Conservation (phyloP, 768 basidiomycete species). For the Russula griseocarnosa region DNA sequence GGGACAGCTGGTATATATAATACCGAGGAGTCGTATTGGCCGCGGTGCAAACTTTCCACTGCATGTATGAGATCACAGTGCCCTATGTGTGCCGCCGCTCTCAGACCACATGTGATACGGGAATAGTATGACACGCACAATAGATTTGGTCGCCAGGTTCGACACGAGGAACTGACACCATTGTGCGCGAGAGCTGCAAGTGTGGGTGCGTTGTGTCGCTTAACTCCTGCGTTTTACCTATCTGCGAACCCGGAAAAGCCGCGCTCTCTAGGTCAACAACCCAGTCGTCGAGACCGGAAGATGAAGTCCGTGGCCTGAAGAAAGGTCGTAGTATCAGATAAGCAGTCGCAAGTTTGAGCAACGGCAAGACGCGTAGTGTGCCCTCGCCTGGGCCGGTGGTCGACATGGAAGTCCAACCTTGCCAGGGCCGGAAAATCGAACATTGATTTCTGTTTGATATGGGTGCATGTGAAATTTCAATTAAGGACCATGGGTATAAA, state of each 20-base stretch:
- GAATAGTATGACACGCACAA: constrained; percentile 36
- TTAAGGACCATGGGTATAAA: background rate
- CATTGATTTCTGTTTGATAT: constrained; percentile 25
- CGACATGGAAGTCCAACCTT: constrained; percentile 54
- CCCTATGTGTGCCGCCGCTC: constrained; percentile 26
- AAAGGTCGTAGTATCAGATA: constrained; percentile 75
- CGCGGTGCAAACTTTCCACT: constrained; percentile 50
- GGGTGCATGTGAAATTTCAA: background rate
- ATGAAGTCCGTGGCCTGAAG: constrained; percentile 50
- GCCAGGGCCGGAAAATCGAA: constrained; percentile 49
- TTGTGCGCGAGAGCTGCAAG: constrained; percentile 55
- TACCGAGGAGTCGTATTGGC: constrained; percentile 56
- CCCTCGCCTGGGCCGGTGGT: constrained; percentile 62
- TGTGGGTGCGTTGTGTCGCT: constrained; percentile 62
- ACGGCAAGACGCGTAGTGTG: constrained; percentile 64
- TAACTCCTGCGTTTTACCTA: constrained; percentile 41
- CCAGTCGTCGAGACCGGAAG: constrained; percentile 37
- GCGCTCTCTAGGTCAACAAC: constrained; percentile 31
- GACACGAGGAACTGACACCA: constrained; percentile 69
- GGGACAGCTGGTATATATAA: constrained; percentile 80
- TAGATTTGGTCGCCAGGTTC: constrained; percentile 74
- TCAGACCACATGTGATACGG: background rate
- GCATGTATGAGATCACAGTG: constrained; percentile 44
- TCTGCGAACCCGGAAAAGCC: constrained; percentile 31
- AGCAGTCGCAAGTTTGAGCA: constrained; percentile 60